Evolutionary conservation across 208 protist species (phyloP), one percentile per base, ranked within the genome.

Genomic region (Trichomonas vaginalis): DNA sequence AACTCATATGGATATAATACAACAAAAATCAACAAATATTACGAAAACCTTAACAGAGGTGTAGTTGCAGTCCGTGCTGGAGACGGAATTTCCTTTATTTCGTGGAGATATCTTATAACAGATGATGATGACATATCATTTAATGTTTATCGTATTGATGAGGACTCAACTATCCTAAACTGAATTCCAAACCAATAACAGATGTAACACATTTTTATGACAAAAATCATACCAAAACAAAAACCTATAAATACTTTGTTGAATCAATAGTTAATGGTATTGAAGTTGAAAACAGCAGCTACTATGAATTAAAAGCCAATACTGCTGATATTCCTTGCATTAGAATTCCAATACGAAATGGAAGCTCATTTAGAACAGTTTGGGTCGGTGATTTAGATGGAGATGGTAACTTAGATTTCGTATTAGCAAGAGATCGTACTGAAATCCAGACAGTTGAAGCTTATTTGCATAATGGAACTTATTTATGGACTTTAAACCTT

Each of bases 381-480:
- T 88, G 82, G 82, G 4, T 47, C 8, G 82, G 82, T 32, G 82
- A 88, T 47, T 32, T 88, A 3, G 47, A 88, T 47, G 82, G 82
- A 45, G 82, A 88, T 88, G 82, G 82, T 32, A 88, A 88, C 42
- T 40, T 88, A n/a, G 82, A 88, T 88, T 88, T 88, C 27, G 82
- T 88, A n/a, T 21, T 88, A n/a, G 82, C 82, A 88, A 42, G 82
- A 88, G 40, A 47, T 45, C 0, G 0, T 10, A 23, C 15, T n/a
- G 40, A 42, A 9, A 32, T 10, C 0, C 82, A 88, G 27, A 88
- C 10, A 23, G 47, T 88, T 47, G 82, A 88, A 88, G 82, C 82
- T 32, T 88, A 88, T 88, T 47, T 88, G 9, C 40, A 45, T 47
- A 40, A 88, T 88, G 82, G 82, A 14, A 88, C 82, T n/a, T 88